phyloP scores from a whole-genome alignment of 2,329 filamentous ascomycete genomes.

The Ilyonectria sp. region DNA sequence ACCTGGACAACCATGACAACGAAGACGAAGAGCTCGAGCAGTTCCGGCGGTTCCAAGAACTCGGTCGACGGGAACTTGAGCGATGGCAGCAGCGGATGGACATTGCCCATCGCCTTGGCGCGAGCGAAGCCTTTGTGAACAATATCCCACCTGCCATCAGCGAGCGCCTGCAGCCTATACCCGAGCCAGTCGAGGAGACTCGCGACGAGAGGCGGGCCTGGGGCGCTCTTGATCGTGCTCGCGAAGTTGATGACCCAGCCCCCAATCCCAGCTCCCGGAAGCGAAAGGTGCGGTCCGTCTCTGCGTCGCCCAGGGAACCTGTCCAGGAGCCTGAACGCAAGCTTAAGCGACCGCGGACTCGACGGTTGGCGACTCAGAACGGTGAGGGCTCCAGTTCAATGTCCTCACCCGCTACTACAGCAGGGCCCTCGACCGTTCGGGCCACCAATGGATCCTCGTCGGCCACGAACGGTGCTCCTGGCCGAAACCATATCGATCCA shows the following conservation, averaged over 20 bases:
- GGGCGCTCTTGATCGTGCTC: constrained; percentile 90
- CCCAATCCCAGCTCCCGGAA: constrained; percentile 73
- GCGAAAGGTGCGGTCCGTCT: constrained; percentile 80
- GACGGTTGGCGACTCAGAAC: constrained; percentile 69
- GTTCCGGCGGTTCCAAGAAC: constrained; percentile 68
- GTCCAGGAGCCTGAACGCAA: constrained; percentile 83
- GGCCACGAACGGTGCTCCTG: constrained; percentile 40
- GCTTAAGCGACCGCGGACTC: constrained; percentile 88
- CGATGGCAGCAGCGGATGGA: constrained; percentile 89
- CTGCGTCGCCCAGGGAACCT: constrained; percentile 78
- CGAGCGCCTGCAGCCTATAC: constrained; percentile 71
- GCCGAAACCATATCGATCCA: constrained; percentile 66
- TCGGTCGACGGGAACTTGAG: constrained; percentile 73
- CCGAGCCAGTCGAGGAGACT: constrained; percentile 75
- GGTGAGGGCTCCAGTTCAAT: constrained; percentile 64
- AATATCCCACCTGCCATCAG: constrained; percentile 72
- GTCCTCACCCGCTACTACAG: constrained; percentile 49
- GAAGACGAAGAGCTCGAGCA: constrained; percentile 81
- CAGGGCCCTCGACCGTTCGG: constrained; percentile 25
- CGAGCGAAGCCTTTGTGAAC: constrained; percentile 79
- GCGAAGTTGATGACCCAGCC: constrained; percentile 73
- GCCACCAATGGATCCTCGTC: constrained; percentile 38
- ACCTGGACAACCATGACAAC: constrained; percentile 59
- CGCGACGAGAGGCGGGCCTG: constrained; percentile 87
- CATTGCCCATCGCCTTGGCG: constrained; percentile 86